phyloP scores from a whole-genome alignment of 257 asterid species.

The Avicennia marina region DNA sequence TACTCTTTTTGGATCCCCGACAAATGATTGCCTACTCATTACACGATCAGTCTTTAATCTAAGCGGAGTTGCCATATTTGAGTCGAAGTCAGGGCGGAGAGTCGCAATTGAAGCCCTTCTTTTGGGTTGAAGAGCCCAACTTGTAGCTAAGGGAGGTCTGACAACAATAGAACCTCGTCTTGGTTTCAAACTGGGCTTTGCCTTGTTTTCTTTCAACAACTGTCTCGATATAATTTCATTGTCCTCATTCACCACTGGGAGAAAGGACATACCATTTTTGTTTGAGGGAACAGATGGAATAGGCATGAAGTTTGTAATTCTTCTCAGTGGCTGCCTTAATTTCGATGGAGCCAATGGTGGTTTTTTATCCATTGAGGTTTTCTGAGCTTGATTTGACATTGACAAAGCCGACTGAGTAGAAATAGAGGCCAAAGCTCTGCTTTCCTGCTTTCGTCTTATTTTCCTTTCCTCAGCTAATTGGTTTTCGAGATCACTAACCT shows the following conservation, averaged over 20 bases:
- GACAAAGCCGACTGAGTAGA: slow-evolving; percentile 38
- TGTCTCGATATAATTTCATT: slow-evolving; percentile 51
- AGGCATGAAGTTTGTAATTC: slow-evolving; percentile 61
- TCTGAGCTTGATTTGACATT: slow-evolving; percentile 45
- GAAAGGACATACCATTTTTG: slow-evolving; percentile 43
- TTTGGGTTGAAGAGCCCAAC: slow-evolving; percentile 54
- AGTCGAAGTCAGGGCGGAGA: slow-evolving; percentile 41
- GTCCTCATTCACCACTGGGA: slow-evolving; percentile 51
- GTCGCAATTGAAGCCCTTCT: slow-evolving; percentile 86
- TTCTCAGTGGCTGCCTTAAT: slow-evolving; percentile 67
- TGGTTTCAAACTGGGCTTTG: slow-evolving; percentile 42
- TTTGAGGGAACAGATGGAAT: slow-evolving; percentile 30
- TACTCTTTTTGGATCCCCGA: slow-evolving; percentile 78
- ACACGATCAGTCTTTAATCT: slow-evolving; percentile 37
- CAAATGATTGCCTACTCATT: slow-evolving; percentile 64
- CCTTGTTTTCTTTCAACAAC: slow-evolving; percentile 22
- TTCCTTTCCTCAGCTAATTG: slow-evolving; percentile 87
- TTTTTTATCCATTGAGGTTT: slow-evolving; percentile 42
- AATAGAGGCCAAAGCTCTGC: slow-evolving; percentile 59
- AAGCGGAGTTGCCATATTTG: slow-evolving; percentile 41
- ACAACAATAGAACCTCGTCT: slow-evolving; percentile 70
- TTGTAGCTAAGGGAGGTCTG: slow-evolving; percentile 46
- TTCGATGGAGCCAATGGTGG: slow-evolving; percentile 87
- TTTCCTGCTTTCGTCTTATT: slow-evolving; percentile 71
- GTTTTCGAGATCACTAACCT: slow-evolving; percentile 87